Conservation (phyloP, 768 basidiomycete species). For the Termitomyces sp. region DNA sequence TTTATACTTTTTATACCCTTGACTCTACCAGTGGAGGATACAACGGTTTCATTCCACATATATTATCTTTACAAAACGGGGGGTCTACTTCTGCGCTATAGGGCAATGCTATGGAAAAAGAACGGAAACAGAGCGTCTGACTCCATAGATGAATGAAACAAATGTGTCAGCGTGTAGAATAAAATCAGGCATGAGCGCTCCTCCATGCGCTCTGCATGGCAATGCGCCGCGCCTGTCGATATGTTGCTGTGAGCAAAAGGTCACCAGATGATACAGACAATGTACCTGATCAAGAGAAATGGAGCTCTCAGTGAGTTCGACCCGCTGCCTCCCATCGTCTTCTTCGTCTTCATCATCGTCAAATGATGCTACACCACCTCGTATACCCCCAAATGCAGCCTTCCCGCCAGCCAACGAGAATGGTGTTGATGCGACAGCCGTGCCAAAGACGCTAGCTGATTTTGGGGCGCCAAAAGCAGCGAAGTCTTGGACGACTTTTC, state of each 20-base stretch:
- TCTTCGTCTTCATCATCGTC: slow-evolving; percentile 78
- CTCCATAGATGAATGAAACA: slow-evolving; percentile 17
- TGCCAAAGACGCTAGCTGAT: slow-evolving; percentile 78
- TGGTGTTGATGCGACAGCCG: slow-evolving; percentile 78
- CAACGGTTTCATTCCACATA: slow-evolving; percentile 14
- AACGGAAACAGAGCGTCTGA: slow-evolving; percentile 7
- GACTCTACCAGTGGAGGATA: background rate
- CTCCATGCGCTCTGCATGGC: slow-evolving; percentile 92
- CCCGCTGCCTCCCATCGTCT: slow-evolving; percentile 61
- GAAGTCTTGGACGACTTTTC: slow-evolving; percentile 88
- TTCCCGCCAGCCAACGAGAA: slow-evolving; percentile 77
- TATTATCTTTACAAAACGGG: slow-evolving; percentile 16
- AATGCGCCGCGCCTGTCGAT: slow-evolving; percentile 69
- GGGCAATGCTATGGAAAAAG: background rate
- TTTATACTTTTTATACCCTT: slow-evolving; percentile 3
- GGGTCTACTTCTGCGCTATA: slow-evolving; percentile 16
- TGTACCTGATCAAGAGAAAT: slow-evolving; percentile 92
- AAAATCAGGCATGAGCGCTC: slow-evolving; percentile 51
- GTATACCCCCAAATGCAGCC: slow-evolving; percentile 82
- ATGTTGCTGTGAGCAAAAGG: slow-evolving; percentile 1
- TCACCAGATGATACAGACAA: slow-evolving; percentile 8
- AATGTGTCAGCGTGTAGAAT: background rate
- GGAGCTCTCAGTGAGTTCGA: slow-evolving; percentile 77
- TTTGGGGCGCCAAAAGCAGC: slow-evolving; percentile 79
- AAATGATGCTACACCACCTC: slow-evolving; percentile 38